Evolutionary conservation across 164 flowering plant species (phyloP).

Genomic region (Vitis amurensis): DNA sequence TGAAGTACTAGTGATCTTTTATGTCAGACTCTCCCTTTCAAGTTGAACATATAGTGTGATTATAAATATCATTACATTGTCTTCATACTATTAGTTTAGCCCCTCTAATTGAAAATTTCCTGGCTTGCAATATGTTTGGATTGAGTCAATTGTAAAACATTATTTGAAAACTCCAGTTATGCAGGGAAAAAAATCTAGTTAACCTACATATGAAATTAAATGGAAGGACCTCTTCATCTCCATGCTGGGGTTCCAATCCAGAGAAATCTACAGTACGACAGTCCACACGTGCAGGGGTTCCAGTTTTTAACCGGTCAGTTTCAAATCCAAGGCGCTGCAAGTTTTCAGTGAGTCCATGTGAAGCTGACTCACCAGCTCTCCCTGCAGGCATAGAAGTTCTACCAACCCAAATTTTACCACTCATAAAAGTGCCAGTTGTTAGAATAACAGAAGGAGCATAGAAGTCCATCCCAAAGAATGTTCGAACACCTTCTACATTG

Average conservation of each 20-base stretch:
- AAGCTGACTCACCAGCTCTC: slow-evolving; percentile 98
- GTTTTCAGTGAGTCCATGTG: slow-evolving; percentile 88
- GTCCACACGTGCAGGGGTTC: slow-evolving; percentile 98
- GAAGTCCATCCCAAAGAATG: slow-evolving; percentile 92
- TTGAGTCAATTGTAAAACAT: slow-evolving; percentile 1
- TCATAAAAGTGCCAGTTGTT: slow-evolving; percentile 99
- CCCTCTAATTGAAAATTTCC: too few relatives aligned
- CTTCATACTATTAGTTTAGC: too few relatives aligned
- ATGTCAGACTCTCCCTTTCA: too few relatives aligned
- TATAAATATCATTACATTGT: too few relatives aligned
- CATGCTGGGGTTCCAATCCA: slow-evolving; percentile 85
- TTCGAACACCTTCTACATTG: slow-evolving; percentile 84
- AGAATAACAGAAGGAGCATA: slow-evolving; percentile 88
- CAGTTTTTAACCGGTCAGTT: slow-evolving; percentile 89
- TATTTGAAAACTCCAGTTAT: background rate
- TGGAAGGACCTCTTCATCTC: slow-evolving; percentile 88
- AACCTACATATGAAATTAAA: slow-evolving; percentile 35
- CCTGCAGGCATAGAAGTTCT: slow-evolving; percentile 94
- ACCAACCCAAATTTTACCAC: slow-evolving; percentile 99
- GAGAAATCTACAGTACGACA: slow-evolving; percentile 81
- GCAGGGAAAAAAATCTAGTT: background rate
- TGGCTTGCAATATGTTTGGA: background rate
- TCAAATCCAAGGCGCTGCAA: slow-evolving; percentile 86
- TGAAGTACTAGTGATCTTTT: too few relatives aligned
- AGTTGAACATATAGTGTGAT: too few relatives aligned